Conservation (phyloP, 306 rosid species). For the Cucumis cinereus region DNA sequence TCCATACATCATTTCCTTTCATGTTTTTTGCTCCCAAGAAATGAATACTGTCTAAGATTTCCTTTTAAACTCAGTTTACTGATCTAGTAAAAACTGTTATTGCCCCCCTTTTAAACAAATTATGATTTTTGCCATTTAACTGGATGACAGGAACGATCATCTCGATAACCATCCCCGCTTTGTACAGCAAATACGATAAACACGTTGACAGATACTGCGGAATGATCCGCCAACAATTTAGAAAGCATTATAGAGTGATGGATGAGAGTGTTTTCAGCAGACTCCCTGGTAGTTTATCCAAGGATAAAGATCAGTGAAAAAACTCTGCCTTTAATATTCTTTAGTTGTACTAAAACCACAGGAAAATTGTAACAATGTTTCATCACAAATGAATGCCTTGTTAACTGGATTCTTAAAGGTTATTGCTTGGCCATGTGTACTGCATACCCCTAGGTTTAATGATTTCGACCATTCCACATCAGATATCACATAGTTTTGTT, state of each 20-base stretch:
- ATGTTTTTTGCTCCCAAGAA: background rate
- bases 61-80: background rate
- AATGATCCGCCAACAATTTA: slow-evolving; percentile 51
- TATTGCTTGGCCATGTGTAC: background rate
- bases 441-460: background rate
- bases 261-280: slow-evolving; percentile 65
- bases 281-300: slow-evolving; percentile 42
- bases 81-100: background rate
- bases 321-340: background rate
- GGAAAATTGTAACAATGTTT: background rate
- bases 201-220: slow-evolving; percentile 47
- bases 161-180: slow-evolving; percentile 57
- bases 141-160: slow-evolving; percentile 52
- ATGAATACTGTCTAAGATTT: background rate
- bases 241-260: slow-evolving; percentile 69
- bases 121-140: background rate
- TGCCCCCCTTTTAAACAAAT: too few relatives aligned
- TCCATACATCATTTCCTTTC: background rate
- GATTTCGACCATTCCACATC: background rate
- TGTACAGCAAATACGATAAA: slow-evolving; percentile 49
- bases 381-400: background rate
- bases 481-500: background rate
- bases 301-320: slow-evolving; percentile 53
- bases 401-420: background rate
- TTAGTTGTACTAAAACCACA: background rate